Conservation (phyloP, 2,329 filamentous ascomycete genomes). For the Trichoderma koningii region DNA sequence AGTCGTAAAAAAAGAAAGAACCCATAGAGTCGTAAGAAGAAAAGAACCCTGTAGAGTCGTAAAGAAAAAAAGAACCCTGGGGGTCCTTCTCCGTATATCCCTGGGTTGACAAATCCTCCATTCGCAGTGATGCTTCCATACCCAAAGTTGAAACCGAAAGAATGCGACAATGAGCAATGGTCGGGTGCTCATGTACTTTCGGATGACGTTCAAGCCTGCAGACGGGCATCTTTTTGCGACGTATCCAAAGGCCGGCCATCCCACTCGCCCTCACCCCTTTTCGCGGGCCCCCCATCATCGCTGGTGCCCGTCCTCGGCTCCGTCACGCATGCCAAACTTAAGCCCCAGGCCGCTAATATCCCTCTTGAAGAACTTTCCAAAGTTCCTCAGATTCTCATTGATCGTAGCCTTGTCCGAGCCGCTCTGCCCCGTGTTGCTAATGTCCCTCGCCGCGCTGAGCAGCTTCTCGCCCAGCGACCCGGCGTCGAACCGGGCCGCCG, state of each 20-base stretch:
- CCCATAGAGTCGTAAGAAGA: no score
- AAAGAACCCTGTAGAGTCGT: no score
- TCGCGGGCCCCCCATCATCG: slow-evolving; percentile 25
- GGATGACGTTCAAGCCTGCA: background rate
- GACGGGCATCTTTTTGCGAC: slow-evolving; percentile 8
- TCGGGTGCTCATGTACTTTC: no score
- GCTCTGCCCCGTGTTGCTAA: slow-evolving; percentile 56
- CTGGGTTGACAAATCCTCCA: no score
- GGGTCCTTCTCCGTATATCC: no score
- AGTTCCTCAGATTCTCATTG: slow-evolving; percentile 92
- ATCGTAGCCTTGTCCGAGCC: slow-evolving; percentile 67
- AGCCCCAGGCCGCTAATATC: slow-evolving; percentile 78
- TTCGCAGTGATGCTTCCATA: no score
- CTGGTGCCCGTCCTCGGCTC: slow-evolving; percentile 31
- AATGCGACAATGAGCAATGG: no score
- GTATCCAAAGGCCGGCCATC: slow-evolving; percentile 13
- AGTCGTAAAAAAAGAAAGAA: no score
- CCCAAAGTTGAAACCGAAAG: no score
- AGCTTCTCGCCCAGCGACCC: slow-evolving; percentile 82
- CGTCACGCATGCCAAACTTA: slow-evolving; percentile 67
- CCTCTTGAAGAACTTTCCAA: slow-evolving; percentile 93
- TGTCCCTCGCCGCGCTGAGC: slow-evolving; percentile 83
- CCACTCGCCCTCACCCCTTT: background rate
- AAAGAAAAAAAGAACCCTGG: no score
- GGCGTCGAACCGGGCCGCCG: slow-evolving; percentile 70